Base-by-base conservation (phyloP, 2,329 filamentous ascomycete species). In the Periconia sp. region DNA sequence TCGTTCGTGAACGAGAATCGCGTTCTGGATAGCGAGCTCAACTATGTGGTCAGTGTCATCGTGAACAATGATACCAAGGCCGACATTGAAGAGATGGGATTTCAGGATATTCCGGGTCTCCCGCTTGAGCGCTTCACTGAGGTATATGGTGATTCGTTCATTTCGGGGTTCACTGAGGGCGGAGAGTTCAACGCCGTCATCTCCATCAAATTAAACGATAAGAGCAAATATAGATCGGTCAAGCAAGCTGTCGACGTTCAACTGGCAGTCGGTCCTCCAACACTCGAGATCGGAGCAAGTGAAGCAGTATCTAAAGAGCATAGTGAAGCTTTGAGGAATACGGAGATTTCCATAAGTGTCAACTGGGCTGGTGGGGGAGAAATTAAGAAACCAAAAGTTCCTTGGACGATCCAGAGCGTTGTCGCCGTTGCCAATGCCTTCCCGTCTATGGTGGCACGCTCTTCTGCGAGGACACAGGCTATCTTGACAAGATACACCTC, bases 101-200 rank as follows among this genome's bases (percentile, higher is more conserved):
- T 63, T 34, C 50, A 57, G 29, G 57, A 59, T 17, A 59, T 65
- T n/a, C 49, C 57, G 3, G 52, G 50, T 5, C 39, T 65, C 4
- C 58, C 59, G 3, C 42, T 64, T 2, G 57, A 63, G 33, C 43
- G 50, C 12, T 68, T 68, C 43, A 61, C 64, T 3, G 59, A 65
- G 43, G 59, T 68, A 1, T 68, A 66, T 36, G 65, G 65, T 4
- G 64, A 68, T 39, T 50, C 47, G 21, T 68, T 68, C 39, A 67
- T 68, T 19, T 59, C 61, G 4, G 64, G 60, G 11, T 68, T 68
- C 36, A 53, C 55, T 5, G 63, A 66, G 35, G 65, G 65, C 4
- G 65, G 65, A 23, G 59, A 63, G 42, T 68, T 68, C 51, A 63
- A 60, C 35, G 64, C 65, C 8, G 52, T 68, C 10, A 64, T 67